Evolutionary conservation across 495 filamentous ascomycete genomes (phyloP), one percentile per base, ranked within the genome.

Genomic region (Penicillium parvum): DNA sequence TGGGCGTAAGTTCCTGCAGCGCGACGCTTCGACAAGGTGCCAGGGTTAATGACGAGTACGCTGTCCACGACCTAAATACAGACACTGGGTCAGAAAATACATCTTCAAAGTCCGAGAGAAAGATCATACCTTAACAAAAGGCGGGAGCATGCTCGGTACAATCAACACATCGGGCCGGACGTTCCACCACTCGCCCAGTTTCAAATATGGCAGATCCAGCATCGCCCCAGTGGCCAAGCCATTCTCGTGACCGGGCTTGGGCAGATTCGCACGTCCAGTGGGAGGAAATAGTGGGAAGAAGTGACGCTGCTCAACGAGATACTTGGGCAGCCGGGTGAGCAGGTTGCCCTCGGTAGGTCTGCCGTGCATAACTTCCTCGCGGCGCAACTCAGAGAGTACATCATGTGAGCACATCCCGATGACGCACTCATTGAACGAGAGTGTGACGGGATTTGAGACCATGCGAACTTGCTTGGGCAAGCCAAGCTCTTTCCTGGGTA

Each of bases 211-310:
- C 16, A 86, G 64, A 63, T 98, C 92, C 33, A 98, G 61, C 64
- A 76, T 78, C 1, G 85, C 78, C 0, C 91, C 91, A 1, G 81
- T 81, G 2, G 82, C 78, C 8, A 80, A 40, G 12, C 74, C 64
- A 7, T 76, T 79, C 17, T 79, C 76, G 7, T 50, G 68, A 6
- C 66, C 75, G 19, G 69, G 75, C 59, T 81, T 85, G 3, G 84
- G 84, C 44, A 91, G 59, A 37, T 68, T 74, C 40, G 75, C 71
- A 30, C 89, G 74, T 27, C 80, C 78, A 17, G 76, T 71, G 0
- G 90, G 83, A 20, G 92, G 92, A 50, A 86, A 96, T 9, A 97
- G 58, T 9, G 92, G 92, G 56, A 86, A 88, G 62, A 86, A 96
- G 64, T 91, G 87, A 2, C 88, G 73, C 64, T 98, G 92, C 58